Evolutionary conservation across 805 yeast species (phyloP).

Genomic region (Lachancea sp.): DNA sequence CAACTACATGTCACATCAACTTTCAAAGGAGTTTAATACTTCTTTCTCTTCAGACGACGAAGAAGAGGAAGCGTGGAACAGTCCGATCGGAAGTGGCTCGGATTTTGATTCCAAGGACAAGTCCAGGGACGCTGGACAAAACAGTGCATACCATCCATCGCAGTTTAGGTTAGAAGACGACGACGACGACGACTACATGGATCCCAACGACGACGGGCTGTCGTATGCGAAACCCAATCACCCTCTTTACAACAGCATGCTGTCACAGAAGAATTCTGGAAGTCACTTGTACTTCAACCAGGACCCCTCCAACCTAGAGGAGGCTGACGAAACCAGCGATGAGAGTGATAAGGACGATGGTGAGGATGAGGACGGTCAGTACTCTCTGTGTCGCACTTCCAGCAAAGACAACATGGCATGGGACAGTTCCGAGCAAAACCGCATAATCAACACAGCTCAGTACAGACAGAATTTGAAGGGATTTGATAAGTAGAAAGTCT

Average conservation of each 20-base stretch:
- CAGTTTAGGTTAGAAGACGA: conserved; percentile 42
- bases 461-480: conserved; percentile 16
- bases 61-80: conserved; percentile 15
- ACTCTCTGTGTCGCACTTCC: conserved; percentile 28
- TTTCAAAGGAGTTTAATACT: conserved; percentile 11
- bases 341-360: conserved; percentile 16
- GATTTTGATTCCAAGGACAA: conserved; percentile 1
- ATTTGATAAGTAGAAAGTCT: conserved; percentile 1
- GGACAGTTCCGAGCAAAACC: conserved; percentile 26
- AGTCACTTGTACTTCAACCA: conserved; percentile 10
- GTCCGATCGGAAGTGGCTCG: background rate
- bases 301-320: conserved; percentile 16
- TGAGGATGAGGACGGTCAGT: conserved; percentile 31
- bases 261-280: conserved; percentile 18
- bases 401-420: conserved; percentile 30
- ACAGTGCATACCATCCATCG: conserved; percentile 36
- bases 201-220: conserved; percentile 77
- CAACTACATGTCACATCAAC: conserved; percentile 26
- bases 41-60: conserved; percentile 17
- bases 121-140: conserved; percentile 24
- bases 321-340: conserved; percentile 19
- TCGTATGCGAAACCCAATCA: conserved; percentile 58
- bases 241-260: conserved; percentile 45
- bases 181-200: conserved; percentile 66
- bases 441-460: conserved; percentile 23